phyloP scores from a whole-genome alignment of 2,329 filamentous ascomycete genomes.

The Chrysosporium queenslandicum region DNA sequence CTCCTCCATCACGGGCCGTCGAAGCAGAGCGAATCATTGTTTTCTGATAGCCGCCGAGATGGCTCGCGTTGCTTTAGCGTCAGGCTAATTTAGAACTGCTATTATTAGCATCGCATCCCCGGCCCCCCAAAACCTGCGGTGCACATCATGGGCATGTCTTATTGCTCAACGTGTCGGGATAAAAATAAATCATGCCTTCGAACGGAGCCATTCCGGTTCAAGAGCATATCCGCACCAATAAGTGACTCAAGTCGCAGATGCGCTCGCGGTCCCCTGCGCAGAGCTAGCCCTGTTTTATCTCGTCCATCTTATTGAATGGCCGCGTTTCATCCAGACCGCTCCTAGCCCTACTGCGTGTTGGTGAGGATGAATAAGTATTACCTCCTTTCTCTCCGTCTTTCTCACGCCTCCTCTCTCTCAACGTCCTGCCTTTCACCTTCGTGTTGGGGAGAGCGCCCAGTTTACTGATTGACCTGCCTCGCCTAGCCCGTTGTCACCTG shows the following conservation, averaged over 20 bases:
- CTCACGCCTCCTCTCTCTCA: background rate
- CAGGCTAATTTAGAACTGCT: background rate
- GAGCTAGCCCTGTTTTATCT: background rate
- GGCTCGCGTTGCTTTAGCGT: background rate
- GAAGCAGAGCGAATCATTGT: background rate
- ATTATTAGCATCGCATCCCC: background rate
- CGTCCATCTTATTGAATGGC: conserved; percentile 5
- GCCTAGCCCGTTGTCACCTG: conserved; percentile 11
- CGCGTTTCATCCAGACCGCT: background rate
- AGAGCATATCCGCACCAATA: conserved; percentile 7
- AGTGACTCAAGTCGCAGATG: background rate
- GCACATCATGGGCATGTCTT: background rate
- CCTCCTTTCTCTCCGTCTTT: conserved; percentile 4
- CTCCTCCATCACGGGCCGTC: background rate
- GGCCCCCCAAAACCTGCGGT: background rate
- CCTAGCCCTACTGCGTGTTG: background rate
- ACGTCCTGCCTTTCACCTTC: background rate
- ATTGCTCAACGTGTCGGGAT: conserved; percentile 7
- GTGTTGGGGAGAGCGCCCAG: background rate
- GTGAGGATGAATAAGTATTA: conserved; percentile 16
- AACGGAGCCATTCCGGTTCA: conserved; percentile 6
- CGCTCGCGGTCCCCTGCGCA: background rate
- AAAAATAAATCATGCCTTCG: conserved; percentile 10
- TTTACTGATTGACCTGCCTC: conserved; percentile 5
- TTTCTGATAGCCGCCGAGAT: conserved; percentile 1